A percentile compares a stretch with the other conserved stretches of the same genome.
Conservation (phyloP, 768 basidiomycete genomes). For the Sarcodon aspratus region DNA sequence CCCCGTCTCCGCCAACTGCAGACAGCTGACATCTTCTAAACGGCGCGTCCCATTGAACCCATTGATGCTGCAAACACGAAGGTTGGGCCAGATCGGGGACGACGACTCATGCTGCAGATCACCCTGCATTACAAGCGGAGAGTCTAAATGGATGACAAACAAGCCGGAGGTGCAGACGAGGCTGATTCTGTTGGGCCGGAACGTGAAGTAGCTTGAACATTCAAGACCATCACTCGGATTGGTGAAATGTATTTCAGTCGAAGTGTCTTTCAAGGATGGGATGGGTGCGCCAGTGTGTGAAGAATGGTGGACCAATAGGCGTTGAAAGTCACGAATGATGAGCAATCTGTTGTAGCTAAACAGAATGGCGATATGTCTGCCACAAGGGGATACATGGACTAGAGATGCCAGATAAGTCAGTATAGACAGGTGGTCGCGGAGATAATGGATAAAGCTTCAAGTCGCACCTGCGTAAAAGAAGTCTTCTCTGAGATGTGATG, state of each 20-base stretch:
- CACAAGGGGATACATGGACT: slow-evolving; percentile 27
- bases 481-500: neutral
- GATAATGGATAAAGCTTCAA: neutral
- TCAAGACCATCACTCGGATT: neutral
- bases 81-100: neutral
- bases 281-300: neutral
- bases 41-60: neutral
- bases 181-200: neutral
- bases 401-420: neutral
- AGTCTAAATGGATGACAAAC: neutral
- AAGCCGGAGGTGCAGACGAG: neutral
- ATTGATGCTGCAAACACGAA: neutral
- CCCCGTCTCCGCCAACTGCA: slow-evolving; percentile 17
- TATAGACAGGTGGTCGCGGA: slow-evolving; percentile 1
- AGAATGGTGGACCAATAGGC: slow-evolving; percentile 6
- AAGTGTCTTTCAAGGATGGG: neutral
- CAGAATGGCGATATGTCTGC: slow-evolving; percentile 21
- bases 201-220: neutral
- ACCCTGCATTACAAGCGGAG: neutral
- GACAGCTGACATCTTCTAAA: slow-evolving; percentile 11
- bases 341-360: slow-evolving; percentile 11
- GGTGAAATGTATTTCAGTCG: neutral
- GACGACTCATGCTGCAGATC: neutral
- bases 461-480: slow-evolving; percentile 5
- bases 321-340: slow-evolving; percentile 23